Evolutionary conservation across 768 basidiomycete genomes (phyloP), one percentile per base, ranked within the genome.

Genomic region (Gautieria morchelliformis): DNA sequence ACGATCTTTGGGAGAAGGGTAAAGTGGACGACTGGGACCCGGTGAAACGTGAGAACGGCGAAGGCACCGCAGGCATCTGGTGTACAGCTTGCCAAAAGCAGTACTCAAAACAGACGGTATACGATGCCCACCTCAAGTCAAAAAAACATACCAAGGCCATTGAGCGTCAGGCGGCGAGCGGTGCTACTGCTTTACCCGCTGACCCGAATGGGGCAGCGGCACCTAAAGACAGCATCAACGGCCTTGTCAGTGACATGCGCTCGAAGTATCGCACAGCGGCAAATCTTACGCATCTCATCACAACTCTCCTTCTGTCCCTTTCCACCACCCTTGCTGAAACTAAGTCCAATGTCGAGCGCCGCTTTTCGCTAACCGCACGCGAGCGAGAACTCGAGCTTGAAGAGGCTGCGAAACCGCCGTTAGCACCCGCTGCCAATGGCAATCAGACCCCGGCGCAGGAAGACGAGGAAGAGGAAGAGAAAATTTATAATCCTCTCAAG

Each of bases 401-500:
- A 39, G 94, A 97, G 59, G 83, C 85, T 63, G 67, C 75, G 44
- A 72, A 74, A 59, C 70, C 80, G 55, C 75, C 81, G 4, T 70
- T 78, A 0, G 72, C 77, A 20, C 71, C 78, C 12, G 70, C 78
- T 30, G 71, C 74, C 42, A 72, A 76, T 2, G 68, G 74, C 12
- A 79, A 74, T 53, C 80, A 73, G 6, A 75, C 66, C 2, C 73
- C 72, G 15, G 83, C 73, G 39, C 71, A 72, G 8, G 86, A 87
- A 55, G 93, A 95, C 59, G 93, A 94, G 48, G 93, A 94, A 62
- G 93, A 92, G 63, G 93, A 98, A 65, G 95, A 93, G 65, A 83
- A 91, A 63, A 93, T 99, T 35, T 99, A 98, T 72, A 99, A 99
- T 63, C 96, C 96, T 47, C 81, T 98, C 51, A 98, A 98, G 72